Conservation (phyloP, 2,329 filamentous ascomycete species). For the Trichoderma sp. region DNA sequence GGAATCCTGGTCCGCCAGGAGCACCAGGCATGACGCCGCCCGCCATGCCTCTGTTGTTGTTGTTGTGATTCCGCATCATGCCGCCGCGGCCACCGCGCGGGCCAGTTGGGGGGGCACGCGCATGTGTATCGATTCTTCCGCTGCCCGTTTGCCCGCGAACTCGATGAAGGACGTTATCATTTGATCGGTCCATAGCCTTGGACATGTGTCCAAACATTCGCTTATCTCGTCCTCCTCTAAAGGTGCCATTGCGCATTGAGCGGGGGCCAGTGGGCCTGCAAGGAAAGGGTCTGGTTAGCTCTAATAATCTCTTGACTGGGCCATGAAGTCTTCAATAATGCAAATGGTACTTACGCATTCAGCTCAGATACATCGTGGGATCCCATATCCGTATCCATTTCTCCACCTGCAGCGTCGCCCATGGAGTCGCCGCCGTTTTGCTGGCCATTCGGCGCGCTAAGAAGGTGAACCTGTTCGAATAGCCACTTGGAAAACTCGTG, state of each 20-base stretch:
- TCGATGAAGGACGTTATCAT: constrained; percentile 78
- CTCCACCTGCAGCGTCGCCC: constrained; percentile 41
- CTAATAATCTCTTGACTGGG: background rate
- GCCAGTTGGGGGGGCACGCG: constrained; percentile 71
- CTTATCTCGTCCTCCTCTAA: constrained; percentile 68
- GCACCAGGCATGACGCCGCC: constrained; percentile 18
- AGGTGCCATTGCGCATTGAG: constrained; percentile 80
- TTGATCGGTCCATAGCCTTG: constrained; percentile 77
- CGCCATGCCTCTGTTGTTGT: constrained; percentile 44
- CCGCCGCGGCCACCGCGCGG: constrained; percentile 61
- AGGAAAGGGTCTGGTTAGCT: background rate
- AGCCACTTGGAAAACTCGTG: constrained; percentile 88
- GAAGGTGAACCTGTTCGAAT: constrained; percentile 78
- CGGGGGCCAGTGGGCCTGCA: constrained; percentile 88
- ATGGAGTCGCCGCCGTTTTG: constrained; percentile 36
- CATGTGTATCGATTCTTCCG: constrained; percentile 81
- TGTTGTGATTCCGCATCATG: constrained; percentile 57
- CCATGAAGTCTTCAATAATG: background rate
- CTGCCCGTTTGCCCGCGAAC: constrained; percentile 72
- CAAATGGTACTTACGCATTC: constrained; percentile 58
- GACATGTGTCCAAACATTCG: constrained; percentile 84
- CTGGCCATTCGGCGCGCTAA: constrained; percentile 63
- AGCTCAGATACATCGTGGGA: constrained; percentile 55
- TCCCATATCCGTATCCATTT: constrained; percentile 75
- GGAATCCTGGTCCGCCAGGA: constrained; percentile 22